phyloP scores from a whole-genome alignment of 1,284 basidiomycete species.

The Trichosporon coremiiforme region DNA sequence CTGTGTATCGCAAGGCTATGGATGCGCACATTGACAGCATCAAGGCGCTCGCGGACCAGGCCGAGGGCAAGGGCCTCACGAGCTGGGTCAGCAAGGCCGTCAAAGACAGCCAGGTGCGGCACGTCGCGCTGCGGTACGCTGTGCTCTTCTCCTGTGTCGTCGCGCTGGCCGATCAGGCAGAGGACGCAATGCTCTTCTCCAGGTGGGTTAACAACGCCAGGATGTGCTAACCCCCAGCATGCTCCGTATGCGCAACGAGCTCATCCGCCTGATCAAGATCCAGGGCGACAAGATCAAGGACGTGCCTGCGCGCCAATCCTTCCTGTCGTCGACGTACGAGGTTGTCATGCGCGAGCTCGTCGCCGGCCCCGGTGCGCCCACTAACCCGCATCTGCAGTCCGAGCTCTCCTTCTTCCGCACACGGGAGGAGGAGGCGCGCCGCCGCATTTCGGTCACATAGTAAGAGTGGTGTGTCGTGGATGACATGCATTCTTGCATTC shows the following conservation, averaged over 20 bases:
- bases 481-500: conserved; percentile 12
- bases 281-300: conserved; percentile 70
- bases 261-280: conserved; percentile 73
- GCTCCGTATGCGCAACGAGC: conserved; percentile 78
- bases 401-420: conserved; percentile 66
- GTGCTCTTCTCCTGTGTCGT: conserved; percentile 77
- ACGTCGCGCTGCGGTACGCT: conserved; percentile 68
- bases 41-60: conserved; percentile 75
- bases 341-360: conserved; percentile 73
- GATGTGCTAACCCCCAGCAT: conserved; percentile 62
- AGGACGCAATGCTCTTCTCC: conserved; percentile 92
- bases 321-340: conserved; percentile 73
- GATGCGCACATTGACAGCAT: conserved; percentile 77
- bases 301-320: conserved; percentile 64
- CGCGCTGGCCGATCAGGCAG: conserved; percentile 73
- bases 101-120: conserved; percentile 68
- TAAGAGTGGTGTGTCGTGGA: neutral
- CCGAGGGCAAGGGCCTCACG: conserved; percentile 57
- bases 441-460: conserved; percentile 46
- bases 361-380: conserved; percentile 58
- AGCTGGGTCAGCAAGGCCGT: conserved; percentile 63
- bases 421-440: conserved; percentile 63
- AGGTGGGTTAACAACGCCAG: conserved; percentile 62
- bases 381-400: conserved; percentile 63
- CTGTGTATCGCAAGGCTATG: conserved; percentile 83